phyloP scores from a whole-genome alignment of 2,329 filamentous ascomycete genomes.

The Epichloe hybrida region DNA sequence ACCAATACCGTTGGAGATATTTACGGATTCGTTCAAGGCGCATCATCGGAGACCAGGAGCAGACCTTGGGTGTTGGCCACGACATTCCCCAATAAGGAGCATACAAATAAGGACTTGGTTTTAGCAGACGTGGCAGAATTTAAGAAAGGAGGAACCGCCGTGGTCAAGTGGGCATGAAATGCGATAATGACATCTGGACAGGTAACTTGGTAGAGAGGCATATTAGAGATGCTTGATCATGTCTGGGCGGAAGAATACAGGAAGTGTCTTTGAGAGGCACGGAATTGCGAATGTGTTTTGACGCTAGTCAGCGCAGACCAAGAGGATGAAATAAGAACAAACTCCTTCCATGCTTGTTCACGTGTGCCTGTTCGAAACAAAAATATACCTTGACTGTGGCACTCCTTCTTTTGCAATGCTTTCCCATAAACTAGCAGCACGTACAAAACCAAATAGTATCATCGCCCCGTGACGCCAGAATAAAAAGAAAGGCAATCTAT shows the following conservation, averaged over 20 bases:
- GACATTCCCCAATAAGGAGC: conserved; percentile 71
- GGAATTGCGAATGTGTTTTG: not conserved
- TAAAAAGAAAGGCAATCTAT: not conserved
- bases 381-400: not conserved
- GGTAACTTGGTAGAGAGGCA: not conserved
- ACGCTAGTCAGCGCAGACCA: not conserved
- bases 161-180: conserved; percentile 43
- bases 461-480: conserved; percentile 3
- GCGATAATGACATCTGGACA: not conserved
- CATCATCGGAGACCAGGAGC: conserved; percentile 40
- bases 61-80: conserved; percentile 66
- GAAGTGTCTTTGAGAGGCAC: not conserved
- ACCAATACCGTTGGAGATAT: conserved; percentile 66
- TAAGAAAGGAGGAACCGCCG: conserved; percentile 50
- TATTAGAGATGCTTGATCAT: not conserved
- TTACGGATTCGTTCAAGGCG: conserved; percentile 58
- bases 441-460: conserved; percentile 2
- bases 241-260: not conserved
- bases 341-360: not conserved
- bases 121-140: conserved; percentile 50
- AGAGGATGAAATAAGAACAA: not conserved
- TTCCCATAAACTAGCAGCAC: not conserved
- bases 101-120: conserved; percentile 50
- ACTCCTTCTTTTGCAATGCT: not conserved
- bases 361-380: not conserved